Evolutionary conservation across 2,329 filamentous ascomycete genomes (phyloP).

Genomic region (Zasmidium angulare): DNA sequence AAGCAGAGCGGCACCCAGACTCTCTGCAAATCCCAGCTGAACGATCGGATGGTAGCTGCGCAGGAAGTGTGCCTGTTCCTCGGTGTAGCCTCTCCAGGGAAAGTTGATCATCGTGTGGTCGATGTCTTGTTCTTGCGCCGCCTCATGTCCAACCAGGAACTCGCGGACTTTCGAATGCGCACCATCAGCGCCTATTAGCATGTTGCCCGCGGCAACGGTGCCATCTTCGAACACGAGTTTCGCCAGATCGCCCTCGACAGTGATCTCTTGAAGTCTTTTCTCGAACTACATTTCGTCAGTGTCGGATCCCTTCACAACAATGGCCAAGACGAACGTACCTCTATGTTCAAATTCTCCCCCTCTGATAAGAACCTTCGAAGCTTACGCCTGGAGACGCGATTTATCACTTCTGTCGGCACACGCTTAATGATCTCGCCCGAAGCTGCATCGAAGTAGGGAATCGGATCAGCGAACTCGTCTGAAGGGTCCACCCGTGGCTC

Average conservation of each 20-base stretch:
- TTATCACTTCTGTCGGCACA: slow-evolving; percentile 1
- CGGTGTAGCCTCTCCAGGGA: slow-evolving; percentile 9
- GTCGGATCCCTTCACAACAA: too few relatives aligned
- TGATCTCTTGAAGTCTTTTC: slow-evolving; percentile 12
- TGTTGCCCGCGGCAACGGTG: slow-evolving; percentile 21
- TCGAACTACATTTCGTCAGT: slow-evolving; percentile 3
- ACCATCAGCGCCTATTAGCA: slow-evolving; percentile 31
- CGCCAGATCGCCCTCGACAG: slow-evolving; percentile 9
- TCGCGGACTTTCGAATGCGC: slow-evolving; percentile 33
- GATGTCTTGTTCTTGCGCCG: slow-evolving; percentile 10
- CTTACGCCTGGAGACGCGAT: slow-evolving; percentile 7
- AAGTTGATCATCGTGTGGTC: slow-evolving; percentile 16
- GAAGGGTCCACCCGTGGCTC: slow-evolving; percentile 8
- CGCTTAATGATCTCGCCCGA: slow-evolving; percentile 10
- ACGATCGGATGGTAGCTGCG: slow-evolving; percentile 15
- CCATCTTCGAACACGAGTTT: slow-evolving; percentile 29
- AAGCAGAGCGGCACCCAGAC: slow-evolving; percentile 13
- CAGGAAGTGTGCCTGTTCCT: slow-evolving; percentile 15
- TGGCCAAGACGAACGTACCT: too few relatives aligned
- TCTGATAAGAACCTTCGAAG: slow-evolving; percentile 9
- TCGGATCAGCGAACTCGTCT: slow-evolving; percentile 6
- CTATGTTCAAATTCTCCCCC: not conserved
- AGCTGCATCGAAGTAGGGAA: slow-evolving; percentile 7
- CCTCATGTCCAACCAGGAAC: slow-evolving; percentile 13
- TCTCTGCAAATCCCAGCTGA: slow-evolving; percentile 14